Evolutionary conservation across 2,329 filamentous ascomycete genomes (phyloP).

Genomic region (Fusarium hainanense): DNA sequence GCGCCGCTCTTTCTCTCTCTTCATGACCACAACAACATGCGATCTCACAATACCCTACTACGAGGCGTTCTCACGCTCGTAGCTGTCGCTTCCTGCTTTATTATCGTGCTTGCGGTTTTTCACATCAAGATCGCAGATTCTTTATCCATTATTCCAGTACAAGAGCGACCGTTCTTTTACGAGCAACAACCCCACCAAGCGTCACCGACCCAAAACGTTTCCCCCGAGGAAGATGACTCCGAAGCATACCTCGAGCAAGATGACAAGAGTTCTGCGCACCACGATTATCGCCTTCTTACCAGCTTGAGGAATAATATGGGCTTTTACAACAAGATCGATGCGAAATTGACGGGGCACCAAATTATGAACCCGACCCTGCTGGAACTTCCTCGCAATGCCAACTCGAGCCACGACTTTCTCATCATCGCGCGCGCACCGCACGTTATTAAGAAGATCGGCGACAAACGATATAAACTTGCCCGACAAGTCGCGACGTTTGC

Average conservation of each 20-base stretch:
- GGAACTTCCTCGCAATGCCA: constrained; percentile 21
- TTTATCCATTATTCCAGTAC: constrained; percentile 5
- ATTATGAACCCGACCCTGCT: constrained; percentile 37
- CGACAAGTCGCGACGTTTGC: constrained; percentile 35
- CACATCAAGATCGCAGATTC: constrained; percentile 25
- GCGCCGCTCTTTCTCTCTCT: not conserved
- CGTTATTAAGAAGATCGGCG: constrained; percentile 13
- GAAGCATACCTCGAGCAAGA: constrained; percentile 3
- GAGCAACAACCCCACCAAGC: constrained; percentile 14
- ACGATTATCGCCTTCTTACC: constrained; percentile 31
- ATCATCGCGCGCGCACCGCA: constrained; percentile 30
- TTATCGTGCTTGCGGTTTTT: constrained; percentile 24
- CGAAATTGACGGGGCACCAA: constrained; percentile 17
- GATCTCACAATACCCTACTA: constrained; percentile 15
- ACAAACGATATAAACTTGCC: constrained; percentile 22
- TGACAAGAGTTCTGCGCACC: not conserved
- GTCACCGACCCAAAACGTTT: not conserved
- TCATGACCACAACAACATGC: constrained; percentile 9
- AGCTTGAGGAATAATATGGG: constrained; percentile 36
- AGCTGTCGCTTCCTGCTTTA: constrained; percentile 3
- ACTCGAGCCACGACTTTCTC: constrained; percentile 30
- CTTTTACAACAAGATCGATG: constrained; percentile 34
- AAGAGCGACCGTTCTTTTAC: constrained; percentile 31
- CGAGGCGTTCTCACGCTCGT: constrained; percentile 25
- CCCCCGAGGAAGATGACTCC: not conserved